A percentile compares a stretch with the other conserved stretches of the same genome.
Evolutionary conservation across 2,329 filamentous ascomycete genomes (phyloP).

Genomic region (Monosporascus sp.): DNA sequence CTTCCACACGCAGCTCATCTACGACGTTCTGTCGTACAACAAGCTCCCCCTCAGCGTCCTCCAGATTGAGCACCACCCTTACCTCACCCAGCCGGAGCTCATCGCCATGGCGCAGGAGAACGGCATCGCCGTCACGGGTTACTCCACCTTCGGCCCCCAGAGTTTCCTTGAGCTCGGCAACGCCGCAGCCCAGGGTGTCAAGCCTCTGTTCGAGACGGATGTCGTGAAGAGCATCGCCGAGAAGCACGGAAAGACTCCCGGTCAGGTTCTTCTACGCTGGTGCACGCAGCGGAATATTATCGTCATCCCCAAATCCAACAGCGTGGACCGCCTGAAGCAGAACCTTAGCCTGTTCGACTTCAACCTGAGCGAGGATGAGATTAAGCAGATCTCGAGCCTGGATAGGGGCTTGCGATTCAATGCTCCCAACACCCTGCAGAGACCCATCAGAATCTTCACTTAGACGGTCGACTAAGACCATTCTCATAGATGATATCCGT

Average conservation of each 20-base stretch:
- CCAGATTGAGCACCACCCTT: slow-evolving; percentile 88
- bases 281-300: slow-evolving; percentile 56
- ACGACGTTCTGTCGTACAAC: slow-evolving; percentile 75
- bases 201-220: slow-evolving; percentile 27
- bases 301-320: slow-evolving; percentile 58
- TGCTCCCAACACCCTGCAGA: slow-evolving; percentile 34
- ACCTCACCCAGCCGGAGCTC: slow-evolving; percentile 52
- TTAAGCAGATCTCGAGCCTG: slow-evolving; percentile 47
- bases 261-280: slow-evolving; percentile 62
- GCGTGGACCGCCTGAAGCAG: slow-evolving; percentile 42
- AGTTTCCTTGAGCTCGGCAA: slow-evolving; percentile 27
- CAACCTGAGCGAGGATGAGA: slow-evolving; percentile 45
- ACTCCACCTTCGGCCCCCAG: slow-evolving; percentile 58
- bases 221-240: slow-evolving; percentile 46
- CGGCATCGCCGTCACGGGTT: slow-evolving; percentile 54
- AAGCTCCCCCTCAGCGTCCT: slow-evolving; percentile 68
- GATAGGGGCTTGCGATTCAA: slow-evolving; percentile 52
- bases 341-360: slow-evolving; percentile 51
- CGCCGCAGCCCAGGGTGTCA: slow-evolving; percentile 16
- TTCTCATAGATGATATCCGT: no score
- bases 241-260: slow-evolving; percentile 53
- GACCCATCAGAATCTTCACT: slow-evolving; percentile 24
- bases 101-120: slow-evolving; percentile 50
- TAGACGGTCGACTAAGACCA: slow-evolving; percentile 5
- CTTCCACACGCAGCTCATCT: slow-evolving; percentile 70